phyloP scores from a whole-genome alignment of 805 yeast species.

The Yarrowia hollandica region DNA sequence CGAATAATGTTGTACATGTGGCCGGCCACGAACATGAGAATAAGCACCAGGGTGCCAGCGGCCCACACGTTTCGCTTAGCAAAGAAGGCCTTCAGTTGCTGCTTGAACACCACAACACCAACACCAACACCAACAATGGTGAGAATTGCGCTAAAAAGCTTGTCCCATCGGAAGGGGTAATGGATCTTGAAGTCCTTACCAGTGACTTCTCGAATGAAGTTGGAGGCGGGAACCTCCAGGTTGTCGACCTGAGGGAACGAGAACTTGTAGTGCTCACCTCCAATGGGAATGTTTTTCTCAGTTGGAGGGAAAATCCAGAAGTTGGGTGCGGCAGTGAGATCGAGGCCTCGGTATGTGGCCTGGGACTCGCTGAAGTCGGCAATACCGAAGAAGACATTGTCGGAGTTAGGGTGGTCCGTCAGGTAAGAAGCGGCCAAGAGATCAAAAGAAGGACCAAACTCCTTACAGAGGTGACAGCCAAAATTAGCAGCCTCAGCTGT shows the following conservation, averaged over 20 bases:
- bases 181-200: conserved; percentile 38
- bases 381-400: conserved; percentile 64
- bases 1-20: conserved; percentile 93
- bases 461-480: conserved; percentile 73
- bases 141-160: conserved; percentile 23
- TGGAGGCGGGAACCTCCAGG: conserved; percentile 33
- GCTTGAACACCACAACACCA: conserved; percentile 31
- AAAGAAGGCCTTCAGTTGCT: conserved; percentile 46
- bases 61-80: conserved; percentile 71
- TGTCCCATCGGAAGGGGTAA: conserved; percentile 41
- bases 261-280: conserved; percentile 39
- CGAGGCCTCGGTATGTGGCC: conserved; percentile 52
- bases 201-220: conserved; percentile 31
- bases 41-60: conserved; percentile 56
- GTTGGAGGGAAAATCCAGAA: conserved; percentile 62
- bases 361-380: conserved; percentile 69
- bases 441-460: conserved; percentile 65
- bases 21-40: conserved; percentile 78
- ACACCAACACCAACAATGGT: conserved; percentile 29
- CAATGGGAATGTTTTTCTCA: conserved; percentile 34
- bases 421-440: conserved; percentile 64
- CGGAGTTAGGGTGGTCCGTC: conserved; percentile 54
- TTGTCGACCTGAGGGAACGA: conserved; percentile 39
- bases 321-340: conserved; percentile 76
- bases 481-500: conserved; percentile 74